Conservation (phyloP, 2,329 filamentous ascomycete species). For the Venturia oleaginea region DNA sequence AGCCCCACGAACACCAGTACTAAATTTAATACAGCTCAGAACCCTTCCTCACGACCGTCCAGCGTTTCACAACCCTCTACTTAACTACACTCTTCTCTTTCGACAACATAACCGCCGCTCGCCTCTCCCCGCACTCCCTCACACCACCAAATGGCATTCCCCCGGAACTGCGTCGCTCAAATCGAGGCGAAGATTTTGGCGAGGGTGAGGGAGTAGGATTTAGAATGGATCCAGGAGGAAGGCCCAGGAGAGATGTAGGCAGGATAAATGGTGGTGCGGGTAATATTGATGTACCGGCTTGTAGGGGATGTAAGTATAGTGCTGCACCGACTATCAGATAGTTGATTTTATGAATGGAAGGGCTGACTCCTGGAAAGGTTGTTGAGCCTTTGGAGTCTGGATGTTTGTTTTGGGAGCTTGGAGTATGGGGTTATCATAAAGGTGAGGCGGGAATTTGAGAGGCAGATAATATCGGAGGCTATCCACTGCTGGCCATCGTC, state of each 20-base stretch:
- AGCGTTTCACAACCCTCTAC: slow-evolving; percentile 30
- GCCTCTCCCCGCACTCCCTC: slow-evolving; percentile 25
- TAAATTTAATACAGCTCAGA: neutral
- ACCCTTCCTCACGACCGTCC: slow-evolving; percentile 15
- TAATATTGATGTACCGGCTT: slow-evolving; percentile 3
- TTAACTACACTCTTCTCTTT: slow-evolving; percentile 31
- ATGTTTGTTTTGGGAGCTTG: neutral
- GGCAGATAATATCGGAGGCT: neutral
- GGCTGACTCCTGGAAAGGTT: neutral
- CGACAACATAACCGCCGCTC: slow-evolving; percentile 28
- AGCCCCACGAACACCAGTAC: neutral
- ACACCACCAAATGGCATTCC: slow-evolving; percentile 10
- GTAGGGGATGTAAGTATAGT: slow-evolving; percentile 2
- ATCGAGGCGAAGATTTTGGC: slow-evolving; percentile 5
- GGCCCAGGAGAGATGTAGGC: neutral
- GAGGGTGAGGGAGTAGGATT: slow-evolving; percentile 8
- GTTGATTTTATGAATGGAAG: neutral
- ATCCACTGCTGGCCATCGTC: neutral
- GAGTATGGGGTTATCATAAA: neutral
- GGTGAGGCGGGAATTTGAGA: neutral
- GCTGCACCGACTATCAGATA: neutral
- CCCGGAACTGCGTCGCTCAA: neutral
- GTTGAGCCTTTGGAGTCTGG: neutral
- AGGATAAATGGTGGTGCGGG: neutral
- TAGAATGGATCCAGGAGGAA: slow-evolving; percentile 13